Conservation (phyloP, 1,139 yeast genomes). For the Yamadazyma friedrichii region DNA sequence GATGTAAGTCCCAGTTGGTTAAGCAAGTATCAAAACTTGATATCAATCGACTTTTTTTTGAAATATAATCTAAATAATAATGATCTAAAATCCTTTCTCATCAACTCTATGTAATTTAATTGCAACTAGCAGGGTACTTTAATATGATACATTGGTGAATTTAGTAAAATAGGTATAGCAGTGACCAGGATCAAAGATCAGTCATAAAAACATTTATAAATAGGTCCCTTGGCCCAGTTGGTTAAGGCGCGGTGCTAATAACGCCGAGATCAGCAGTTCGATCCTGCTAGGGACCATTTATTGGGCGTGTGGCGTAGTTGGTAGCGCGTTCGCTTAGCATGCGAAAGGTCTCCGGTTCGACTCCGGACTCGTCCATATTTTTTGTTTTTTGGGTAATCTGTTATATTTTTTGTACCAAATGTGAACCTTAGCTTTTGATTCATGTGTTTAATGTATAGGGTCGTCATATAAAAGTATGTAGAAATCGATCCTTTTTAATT, state of each 20-base stretch:
- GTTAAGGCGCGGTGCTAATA: slow-evolving; percentile 90
- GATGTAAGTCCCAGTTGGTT: too few relatives aligned
- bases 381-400: slow-evolving; percentile 14
- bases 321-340: slow-evolving; percentile 92
- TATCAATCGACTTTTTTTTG: too few relatives aligned
- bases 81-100: too few relatives aligned
- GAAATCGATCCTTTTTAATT: not conserved
- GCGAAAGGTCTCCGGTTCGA: slow-evolving; percentile 91
- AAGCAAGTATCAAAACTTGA: too few relatives aligned
- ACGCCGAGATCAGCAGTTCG: slow-evolving; percentile 85
- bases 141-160: too few relatives aligned
- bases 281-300: slow-evolving; percentile 78
- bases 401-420: not conserved
- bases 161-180: too few relatives aligned
- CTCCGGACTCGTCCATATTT: slow-evolving; percentile 79
- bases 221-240: slow-evolving; percentile 88
- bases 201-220: too few relatives aligned
- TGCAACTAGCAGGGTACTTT: slow-evolving; percentile 1
- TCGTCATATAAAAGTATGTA: too few relatives aligned
- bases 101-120: too few relatives aligned
- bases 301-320: slow-evolving; percentile 91
- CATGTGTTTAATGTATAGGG: not conserved
- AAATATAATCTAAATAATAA: too few relatives aligned
- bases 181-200: too few relatives aligned
- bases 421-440: not conserved